These are phyloP conservation scores for Rhizopus microsporus DNA, from an alignment of 371 early-diverging fungal genomes.

Conservation along the genomic window DNA sequence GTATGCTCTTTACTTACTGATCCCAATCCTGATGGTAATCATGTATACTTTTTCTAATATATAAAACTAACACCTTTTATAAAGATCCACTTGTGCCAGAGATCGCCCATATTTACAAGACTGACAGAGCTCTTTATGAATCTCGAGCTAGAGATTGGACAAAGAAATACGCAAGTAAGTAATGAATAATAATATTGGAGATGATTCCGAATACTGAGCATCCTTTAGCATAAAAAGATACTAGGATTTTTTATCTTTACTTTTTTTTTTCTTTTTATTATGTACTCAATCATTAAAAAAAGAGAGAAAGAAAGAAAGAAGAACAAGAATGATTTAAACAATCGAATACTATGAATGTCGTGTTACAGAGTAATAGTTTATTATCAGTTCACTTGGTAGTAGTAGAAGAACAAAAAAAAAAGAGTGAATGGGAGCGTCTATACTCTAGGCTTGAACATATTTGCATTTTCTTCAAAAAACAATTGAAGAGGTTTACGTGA, in stretches of 20 bases:
- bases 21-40: conserved; percentile 88
- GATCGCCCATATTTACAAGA: conserved; percentile 95
- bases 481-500: conserved; percentile 15
- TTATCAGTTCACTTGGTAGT: neutral
- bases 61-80: neutral
- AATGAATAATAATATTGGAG: too few species aligned
- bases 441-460: conserved; percentile 36
- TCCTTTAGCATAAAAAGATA: neutral
- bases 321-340: neutral
- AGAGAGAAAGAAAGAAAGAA: neutral
- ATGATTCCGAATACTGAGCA: too few species aligned
- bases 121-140: conserved; percentile 85
- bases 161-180: conserved; percentile 75
- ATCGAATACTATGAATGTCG: too few species aligned
- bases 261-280: neutral
- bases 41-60: neutral
- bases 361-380: conserved; percentile 1
- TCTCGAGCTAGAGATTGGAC: conserved; percentile 91
- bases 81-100: conserved; percentile 92
- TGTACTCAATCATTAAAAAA: neutral
- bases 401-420: conserved; percentile 6
- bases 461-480: conserved; percentile 33
- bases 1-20: conserved; percentile 97
- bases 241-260: neutral
- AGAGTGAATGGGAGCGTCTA: neutral